Percentiles rank a stretch among this genome's conserved stretches.
phyloP scores from a whole-genome alignment of 345 rosid species.

The Eucalyptus guilfoylei region DNA sequence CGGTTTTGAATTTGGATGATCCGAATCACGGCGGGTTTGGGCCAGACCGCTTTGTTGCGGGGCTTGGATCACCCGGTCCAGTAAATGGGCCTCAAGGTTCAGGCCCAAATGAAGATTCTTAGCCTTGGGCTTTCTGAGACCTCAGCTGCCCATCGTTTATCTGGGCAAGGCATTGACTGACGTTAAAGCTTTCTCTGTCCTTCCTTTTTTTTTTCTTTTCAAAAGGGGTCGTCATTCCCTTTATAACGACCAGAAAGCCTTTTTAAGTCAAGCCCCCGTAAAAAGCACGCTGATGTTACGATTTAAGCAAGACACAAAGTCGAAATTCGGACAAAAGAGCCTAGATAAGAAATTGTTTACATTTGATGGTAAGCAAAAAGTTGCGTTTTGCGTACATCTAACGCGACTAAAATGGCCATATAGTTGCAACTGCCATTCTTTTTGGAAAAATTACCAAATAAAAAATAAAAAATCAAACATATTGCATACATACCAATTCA shows the following conservation, averaged over 20 bases:
- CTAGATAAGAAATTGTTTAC: neutral
- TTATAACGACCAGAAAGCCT: neutral
- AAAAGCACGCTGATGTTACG: neutral
- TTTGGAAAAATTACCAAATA: neutral
- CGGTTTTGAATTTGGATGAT: neutral
- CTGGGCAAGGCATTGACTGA: neutral
- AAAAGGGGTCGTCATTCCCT: neutral
- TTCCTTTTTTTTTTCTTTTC: neutral
- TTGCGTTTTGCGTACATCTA: neutral
- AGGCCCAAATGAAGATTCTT: neutral
- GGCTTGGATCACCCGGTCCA: neutral
- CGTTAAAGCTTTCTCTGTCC: neutral
- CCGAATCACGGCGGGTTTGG: neutral
- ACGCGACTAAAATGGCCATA: neutral
- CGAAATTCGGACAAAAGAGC: neutral
- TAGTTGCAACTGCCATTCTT: neutral
- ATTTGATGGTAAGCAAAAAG: neutral
- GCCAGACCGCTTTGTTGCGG: neutral
- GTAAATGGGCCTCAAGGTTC: neutral
- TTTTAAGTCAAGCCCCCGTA: neutral
- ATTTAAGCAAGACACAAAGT: neutral
- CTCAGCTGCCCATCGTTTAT: neutral
- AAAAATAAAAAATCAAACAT: too few species aligned
- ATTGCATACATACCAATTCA: fast-evolving
- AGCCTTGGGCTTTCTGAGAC: neutral